Evolutionary conservation across 176 grass and related monocot species (phyloP).

Genomic region (Neostapfia colusana): DNA sequence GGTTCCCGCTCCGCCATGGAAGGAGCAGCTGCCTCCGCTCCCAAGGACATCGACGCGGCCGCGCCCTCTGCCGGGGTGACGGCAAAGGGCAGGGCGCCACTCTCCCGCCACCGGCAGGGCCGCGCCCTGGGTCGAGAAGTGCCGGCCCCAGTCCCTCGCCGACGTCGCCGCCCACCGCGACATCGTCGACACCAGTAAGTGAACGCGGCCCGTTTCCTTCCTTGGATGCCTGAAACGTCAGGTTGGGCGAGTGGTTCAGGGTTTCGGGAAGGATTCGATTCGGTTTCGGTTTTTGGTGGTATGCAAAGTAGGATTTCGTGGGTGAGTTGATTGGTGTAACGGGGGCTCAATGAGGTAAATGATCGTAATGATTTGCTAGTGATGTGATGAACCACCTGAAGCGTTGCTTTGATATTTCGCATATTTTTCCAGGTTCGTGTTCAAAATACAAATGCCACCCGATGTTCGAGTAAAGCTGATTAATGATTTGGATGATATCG

Average conservation of each 20-base stretch:
- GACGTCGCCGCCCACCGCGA: constrained; percentile 95
- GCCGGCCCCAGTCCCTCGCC: constrained; percentile 81
- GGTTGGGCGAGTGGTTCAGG: background rate
- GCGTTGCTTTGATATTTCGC: background rate
- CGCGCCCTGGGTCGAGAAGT: constrained; percentile 95
- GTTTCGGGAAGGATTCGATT: background rate
- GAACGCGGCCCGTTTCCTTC: background rate
- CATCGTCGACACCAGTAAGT: constrained; percentile 89
- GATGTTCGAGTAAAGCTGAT: constrained; percentile 77
- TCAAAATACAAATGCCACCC: constrained; percentile 96
- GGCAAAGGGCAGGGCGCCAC: constrained; percentile 55
- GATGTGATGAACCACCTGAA: background rate
- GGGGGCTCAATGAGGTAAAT: background rate
- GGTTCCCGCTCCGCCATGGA: constrained; percentile 59
- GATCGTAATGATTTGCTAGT: background rate
- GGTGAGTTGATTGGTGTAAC: background rate
- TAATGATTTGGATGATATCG: constrained; percentile 96
- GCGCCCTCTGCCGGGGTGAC: constrained; percentile 26
- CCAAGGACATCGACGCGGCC: constrained; percentile 81
- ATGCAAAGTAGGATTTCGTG: background rate
- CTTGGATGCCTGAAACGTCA: background rate
- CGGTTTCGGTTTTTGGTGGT: background rate
- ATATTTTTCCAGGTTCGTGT: constrained; percentile 78
- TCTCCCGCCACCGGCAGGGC: constrained; percentile 52
- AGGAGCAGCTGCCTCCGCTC: constrained; percentile 47